Percentiles rank a stretch among this genome's conserved stretches.
Conservation (phyloP, 257 asterid species). For the Penstemon barbatus region DNA sequence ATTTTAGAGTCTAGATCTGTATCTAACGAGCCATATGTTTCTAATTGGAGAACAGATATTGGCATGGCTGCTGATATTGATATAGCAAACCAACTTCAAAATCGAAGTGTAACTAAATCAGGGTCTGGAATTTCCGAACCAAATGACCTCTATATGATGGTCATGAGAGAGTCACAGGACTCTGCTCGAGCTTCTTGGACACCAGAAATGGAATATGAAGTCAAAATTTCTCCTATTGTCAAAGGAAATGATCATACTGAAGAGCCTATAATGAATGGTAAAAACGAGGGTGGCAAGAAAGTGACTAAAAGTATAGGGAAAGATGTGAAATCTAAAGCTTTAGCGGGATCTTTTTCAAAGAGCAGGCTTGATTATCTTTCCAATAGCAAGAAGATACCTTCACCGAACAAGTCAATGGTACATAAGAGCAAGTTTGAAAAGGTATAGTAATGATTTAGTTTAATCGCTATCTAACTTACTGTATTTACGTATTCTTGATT, state of each 20-base stretch:
- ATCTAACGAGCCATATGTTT: constrained; percentile 36
- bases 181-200: constrained; percentile 57
- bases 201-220: constrained; percentile 70
- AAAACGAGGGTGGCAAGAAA: constrained; percentile 43
- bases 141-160: constrained; percentile 71
- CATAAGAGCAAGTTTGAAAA: constrained; percentile 66
- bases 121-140: constrained; percentile 42
- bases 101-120: constrained; percentile 29
- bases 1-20: constrained; percentile 59
- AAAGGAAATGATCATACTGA: constrained; percentile 39
- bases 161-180: constrained; percentile 57
- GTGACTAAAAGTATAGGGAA: constrained; percentile 35
- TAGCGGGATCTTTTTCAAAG: constrained; percentile 41
- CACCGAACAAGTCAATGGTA: constrained; percentile 44
- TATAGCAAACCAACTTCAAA: constrained; percentile 32
- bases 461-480: not conserved
- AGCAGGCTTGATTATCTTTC: constrained; percentile 38
- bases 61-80: constrained; percentile 54
- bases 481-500: not conserved
- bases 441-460: constrained; percentile 39
- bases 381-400: constrained; percentile 53
- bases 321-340: constrained; percentile 40
- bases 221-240: constrained; percentile 45
- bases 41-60: constrained; percentile 69
- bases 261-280: constrained; percentile 41